Base-by-base conservation (phyloP, 768 basidiomycete species). In the Leucocoprinus leucothites region DNA sequence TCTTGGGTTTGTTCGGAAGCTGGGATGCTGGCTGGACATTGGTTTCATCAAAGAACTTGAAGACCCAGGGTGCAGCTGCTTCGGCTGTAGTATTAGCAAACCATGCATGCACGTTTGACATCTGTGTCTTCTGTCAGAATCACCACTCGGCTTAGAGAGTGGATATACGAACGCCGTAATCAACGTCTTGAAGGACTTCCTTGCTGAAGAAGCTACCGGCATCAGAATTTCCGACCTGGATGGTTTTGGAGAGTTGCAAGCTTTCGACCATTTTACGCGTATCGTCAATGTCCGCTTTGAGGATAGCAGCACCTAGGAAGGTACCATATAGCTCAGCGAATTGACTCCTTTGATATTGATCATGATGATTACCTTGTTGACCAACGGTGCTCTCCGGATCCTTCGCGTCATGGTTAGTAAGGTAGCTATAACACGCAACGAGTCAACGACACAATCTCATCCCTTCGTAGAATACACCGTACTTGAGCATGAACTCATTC, bases 91-190 rank as follows among this genome's bases (percentile, higher is more conserved):
- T 81, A 58, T 86, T 84, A 13, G 89, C 95, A 70, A 97, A 98
- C 92, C 91, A 94, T 6, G 94, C 85, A 66, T 96, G 94, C n/a
- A 94, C 91, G 60, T 97, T 95, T 9, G 91, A 82, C 81, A 94
- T 77, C 85, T 87, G 58, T 11, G 11, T 9, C 35, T 19, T 8
- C 19, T 47, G 25, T 59, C 16, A 61, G 49, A 8, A 21, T 41
- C 13, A 3, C 8, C 45, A 24, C 11, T 16, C 5, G 28, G 16
- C 21, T 5, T 21, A 22, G 9, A 35, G 18, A 8, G 74, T 13
- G 9, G 26, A 18, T 21, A 36, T 35, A 49, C 82, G 35, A 69
- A 86, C 85, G 38, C 87, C 89, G 60, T 86, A 92, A 63, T 91
- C 86, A 26, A 85, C 73, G 2, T 71, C 69, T 45, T 67, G 63